Conservation (phyloP, 2,329 filamentous ascomycete genomes). For the Fusarium buxicola region DNA sequence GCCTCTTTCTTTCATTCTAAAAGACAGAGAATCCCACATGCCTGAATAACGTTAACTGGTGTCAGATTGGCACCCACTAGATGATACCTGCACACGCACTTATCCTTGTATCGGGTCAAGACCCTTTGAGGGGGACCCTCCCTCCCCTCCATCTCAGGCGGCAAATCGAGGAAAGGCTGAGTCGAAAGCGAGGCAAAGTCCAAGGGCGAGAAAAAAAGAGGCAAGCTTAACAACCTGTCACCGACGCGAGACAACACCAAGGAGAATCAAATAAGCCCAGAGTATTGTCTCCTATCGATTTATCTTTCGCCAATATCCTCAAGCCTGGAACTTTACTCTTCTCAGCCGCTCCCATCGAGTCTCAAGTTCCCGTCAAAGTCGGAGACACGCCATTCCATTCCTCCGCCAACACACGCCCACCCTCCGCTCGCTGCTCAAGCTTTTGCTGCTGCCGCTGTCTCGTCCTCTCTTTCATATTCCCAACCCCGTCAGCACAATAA, state of each 20-base stretch:
- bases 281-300: slow-evolving; percentile 6
- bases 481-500: neutral
- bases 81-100: neutral
- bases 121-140: slow-evolving; percentile 5
- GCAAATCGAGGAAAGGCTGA: slow-evolving; percentile 21
- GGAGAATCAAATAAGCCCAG: slow-evolving; percentile 7
- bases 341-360: neutral
- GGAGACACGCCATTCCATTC: slow-evolving; percentile 34
- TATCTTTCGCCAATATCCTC: neutral
- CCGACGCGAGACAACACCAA: slow-evolving; percentile 12
- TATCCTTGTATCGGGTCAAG: slow-evolving; percentile 14
- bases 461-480: slow-evolving; percentile 10
- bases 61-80: slow-evolving; percentile 25
- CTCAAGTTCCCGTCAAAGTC: slow-evolving; percentile 13
- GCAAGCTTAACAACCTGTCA: slow-evolving; percentile 15
- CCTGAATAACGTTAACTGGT: no score
- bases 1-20: no score
- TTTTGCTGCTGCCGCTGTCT: slow-evolving; percentile 2
- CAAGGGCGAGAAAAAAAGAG: slow-evolving; percentile 19
- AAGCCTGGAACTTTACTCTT: neutral
- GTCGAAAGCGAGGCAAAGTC: slow-evolving; percentile 24
- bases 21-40: no score
- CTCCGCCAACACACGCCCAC: slow-evolving; percentile 11
- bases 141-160: slow-evolving; percentile 24
- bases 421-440: slow-evolving; percentile 14